Evolutionary conservation across 2,329 filamentous ascomycete genomes (phyloP).

Genomic region (Sporothrix pallida): DNA sequence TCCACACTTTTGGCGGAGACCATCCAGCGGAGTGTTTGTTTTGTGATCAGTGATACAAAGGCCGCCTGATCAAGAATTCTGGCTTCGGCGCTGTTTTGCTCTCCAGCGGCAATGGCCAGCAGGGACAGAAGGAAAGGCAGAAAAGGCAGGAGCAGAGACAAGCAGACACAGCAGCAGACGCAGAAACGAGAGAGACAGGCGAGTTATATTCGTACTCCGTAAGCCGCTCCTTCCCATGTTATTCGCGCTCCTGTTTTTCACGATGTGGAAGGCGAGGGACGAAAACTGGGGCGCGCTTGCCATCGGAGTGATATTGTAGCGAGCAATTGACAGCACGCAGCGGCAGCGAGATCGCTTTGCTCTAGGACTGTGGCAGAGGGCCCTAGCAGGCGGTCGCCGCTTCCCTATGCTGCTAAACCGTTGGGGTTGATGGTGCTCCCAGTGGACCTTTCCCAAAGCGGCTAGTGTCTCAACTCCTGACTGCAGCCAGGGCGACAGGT

Average conservation of each 20-base stretch:
- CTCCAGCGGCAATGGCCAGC: not conserved
- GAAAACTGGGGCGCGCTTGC: conserved; percentile 31
- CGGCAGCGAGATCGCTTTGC: conserved; percentile 32
- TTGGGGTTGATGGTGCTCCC: conserved; percentile 31
- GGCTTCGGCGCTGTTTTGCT: not conserved
- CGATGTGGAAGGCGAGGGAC: conserved; percentile 16
- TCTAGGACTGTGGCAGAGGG: not conserved
- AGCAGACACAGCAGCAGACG: not conserved
- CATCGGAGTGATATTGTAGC: conserved; percentile 35
- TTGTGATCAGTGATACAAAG: no score
- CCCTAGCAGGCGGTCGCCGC: not conserved
- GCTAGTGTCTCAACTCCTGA: conserved; percentile 28
- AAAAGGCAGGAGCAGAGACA: no score
- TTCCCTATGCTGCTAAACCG: conserved; percentile 27
- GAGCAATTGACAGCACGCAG: conserved; percentile 26
- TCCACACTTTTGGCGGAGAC: not conserved
- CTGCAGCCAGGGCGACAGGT: conserved; percentile 6
- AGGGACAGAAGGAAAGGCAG: no score
- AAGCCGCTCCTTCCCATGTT: not conserved
- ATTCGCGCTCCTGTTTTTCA: conserved; percentile 24
- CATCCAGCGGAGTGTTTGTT: not conserved
- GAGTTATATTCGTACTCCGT: conserved; percentile 21
- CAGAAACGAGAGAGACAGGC: not conserved
- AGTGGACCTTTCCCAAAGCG: conserved; percentile 19
- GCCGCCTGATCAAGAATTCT: no score